Conservation (phyloP, 345 rosid genomes). For the Euphorbia peplus region DNA sequence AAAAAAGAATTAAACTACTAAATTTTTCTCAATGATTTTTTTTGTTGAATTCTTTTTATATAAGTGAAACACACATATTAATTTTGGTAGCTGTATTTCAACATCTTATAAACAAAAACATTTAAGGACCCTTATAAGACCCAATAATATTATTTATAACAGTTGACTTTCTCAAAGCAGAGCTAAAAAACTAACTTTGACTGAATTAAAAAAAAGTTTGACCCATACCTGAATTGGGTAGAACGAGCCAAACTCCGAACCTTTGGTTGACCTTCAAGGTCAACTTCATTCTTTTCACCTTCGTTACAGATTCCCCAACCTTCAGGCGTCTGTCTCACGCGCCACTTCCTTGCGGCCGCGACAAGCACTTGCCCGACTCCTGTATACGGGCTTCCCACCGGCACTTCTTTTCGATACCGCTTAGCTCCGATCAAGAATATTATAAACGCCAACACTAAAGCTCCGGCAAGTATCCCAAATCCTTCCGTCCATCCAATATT, state of each 20-base stretch:
- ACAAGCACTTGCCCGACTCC: constrained; percentile 67
- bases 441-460: constrained; percentile 38
- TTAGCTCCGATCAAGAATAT: constrained; percentile 58
- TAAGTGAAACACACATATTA: no score
- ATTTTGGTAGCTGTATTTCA: no score
- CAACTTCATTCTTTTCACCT: constrained; percentile 23
- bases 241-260: constrained; percentile 40
- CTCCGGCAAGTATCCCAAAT: constrained; percentile 50
- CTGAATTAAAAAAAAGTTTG: not conserved
- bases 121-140: no score
- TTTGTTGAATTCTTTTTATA: no score
- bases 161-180: not conserved
- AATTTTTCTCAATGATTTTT: no score
- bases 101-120: no score
- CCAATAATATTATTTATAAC: not conserved
- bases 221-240: constrained; percentile 56
- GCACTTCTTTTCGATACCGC: constrained; percentile 49
- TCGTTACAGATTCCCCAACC: constrained; percentile 34
- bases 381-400: constrained; percentile 69
- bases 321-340: constrained; percentile 36
- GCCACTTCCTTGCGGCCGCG: constrained; percentile 61
- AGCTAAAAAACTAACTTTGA: not conserved
- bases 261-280: constrained; percentile 14
- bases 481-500: constrained; percentile 77
- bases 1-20: no score